Evolutionary conservation across 2,329 filamentous ascomycete species (phyloP).

Genomic region (Clarireedia paspali): DNA sequence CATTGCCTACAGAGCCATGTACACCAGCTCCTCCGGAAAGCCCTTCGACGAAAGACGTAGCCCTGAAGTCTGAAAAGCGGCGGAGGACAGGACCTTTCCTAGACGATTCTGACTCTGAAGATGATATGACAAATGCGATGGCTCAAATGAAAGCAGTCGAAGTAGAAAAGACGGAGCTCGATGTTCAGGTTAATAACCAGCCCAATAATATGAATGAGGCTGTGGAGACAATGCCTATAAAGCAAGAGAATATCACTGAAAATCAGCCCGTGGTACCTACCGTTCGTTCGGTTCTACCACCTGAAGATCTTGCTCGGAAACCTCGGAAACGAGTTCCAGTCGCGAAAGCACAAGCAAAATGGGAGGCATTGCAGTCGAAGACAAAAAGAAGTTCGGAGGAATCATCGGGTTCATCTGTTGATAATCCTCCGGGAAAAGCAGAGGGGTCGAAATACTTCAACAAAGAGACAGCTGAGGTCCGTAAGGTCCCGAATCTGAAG

Average conservation of each 20-base stretch:
- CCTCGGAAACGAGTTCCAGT: constrained; percentile 18
- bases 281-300: constrained; percentile 7
- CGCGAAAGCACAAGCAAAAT: constrained; percentile 22
- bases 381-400: constrained; percentile 4
- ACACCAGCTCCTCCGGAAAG: neutral
- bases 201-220: constrained; percentile 12
- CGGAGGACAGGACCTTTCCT: constrained; percentile 54
- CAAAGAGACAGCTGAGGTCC: constrained; percentile 8
- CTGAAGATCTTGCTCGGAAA: constrained; percentile 9
- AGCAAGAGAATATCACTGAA: constrained; percentile 13
- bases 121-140: constrained; percentile 24
- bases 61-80: constrained; percentile 14
- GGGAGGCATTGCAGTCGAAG: constrained; percentile 24
- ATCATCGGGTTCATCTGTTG: neutral
- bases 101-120: constrained; percentile 58
- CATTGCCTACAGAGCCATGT: neutral
- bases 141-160: constrained; percentile 13
- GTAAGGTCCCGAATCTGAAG: constrained; percentile 35
- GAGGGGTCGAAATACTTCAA: constrained; percentile 2
- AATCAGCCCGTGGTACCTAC: constrained; percentile 15
- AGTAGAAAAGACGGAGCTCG: constrained; percentile 17
- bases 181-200: constrained; percentile 10
- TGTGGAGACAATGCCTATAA: constrained; percentile 11
- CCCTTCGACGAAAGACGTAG: neutral
- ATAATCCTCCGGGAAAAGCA: neutral